A percentile compares a stretch with the other conserved stretches of the same genome.
These are phyloP conservation scores for Sarcodon aspratus DNA, from an alignment of 768 basidiomycete genomes.

Conservation along the genomic window DNA sequence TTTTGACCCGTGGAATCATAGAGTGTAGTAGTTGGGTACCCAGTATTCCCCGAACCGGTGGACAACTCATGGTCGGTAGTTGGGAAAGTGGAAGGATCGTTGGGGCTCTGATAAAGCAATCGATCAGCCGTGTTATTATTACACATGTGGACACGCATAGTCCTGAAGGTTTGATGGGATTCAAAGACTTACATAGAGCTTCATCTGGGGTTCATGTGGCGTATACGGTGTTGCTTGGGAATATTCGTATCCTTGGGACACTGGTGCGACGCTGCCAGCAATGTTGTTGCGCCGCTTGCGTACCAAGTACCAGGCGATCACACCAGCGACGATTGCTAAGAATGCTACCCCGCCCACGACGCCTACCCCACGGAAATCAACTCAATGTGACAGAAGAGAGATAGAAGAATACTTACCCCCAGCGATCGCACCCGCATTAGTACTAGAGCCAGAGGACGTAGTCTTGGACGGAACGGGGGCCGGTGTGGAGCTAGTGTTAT, in stretches of 20 bases:
- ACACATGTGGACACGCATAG: too few species aligned
- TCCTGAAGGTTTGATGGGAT: too few species aligned
- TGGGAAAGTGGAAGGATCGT: slow-evolving; percentile 10
- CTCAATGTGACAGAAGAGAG: too few species aligned
- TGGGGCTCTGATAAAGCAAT: slow-evolving; percentile 5
- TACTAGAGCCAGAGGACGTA: background rate
- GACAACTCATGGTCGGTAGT: background rate
- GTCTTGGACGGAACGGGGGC: slow-evolving; percentile 7
- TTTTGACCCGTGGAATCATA: background rate
- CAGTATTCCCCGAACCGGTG: background rate
- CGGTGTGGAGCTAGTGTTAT: background rate
- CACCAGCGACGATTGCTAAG: slow-evolving; percentile 29
- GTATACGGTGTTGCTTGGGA: background rate
- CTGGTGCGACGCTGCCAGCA: background rate
- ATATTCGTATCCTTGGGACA: background rate
- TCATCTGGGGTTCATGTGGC: background rate
- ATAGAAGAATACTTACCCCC: slow-evolving; percentile 26
- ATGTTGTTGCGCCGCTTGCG: slow-evolving; percentile 15
- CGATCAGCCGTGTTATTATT: too few species aligned
- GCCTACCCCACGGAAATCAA: too few species aligned
- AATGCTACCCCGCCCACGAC: slow-evolving; percentile 42
- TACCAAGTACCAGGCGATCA: slow-evolving; percentile 26
- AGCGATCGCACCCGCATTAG: slow-evolving; percentile 45
- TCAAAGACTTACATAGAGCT: background rate
- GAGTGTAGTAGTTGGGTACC: background rate